A percentile compares a stretch with the other conserved stretches of the same genome.
Conservation (phyloP, 2,329 filamentous ascomycete genomes). For the Scedosporium apiospermum region DNA sequence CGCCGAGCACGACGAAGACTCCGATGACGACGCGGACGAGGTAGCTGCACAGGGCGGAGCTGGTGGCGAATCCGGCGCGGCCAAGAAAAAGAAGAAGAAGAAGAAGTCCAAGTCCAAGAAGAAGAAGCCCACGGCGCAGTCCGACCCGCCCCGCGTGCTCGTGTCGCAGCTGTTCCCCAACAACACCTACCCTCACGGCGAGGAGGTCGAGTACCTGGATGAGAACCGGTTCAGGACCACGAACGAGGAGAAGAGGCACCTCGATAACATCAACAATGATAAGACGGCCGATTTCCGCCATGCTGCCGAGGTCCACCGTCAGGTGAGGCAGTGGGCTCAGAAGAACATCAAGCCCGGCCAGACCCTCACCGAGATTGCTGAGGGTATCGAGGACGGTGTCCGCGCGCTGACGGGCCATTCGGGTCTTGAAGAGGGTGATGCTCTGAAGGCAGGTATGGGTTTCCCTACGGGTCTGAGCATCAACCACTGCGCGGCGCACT, state of each 20-base stretch:
- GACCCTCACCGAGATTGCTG: slow-evolving; percentile 64
- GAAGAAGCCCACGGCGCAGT: slow-evolving; percentile 58
- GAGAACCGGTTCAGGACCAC: slow-evolving; percentile 75
- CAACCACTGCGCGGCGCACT: slow-evolving; percentile 72
- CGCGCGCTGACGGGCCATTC: slow-evolving; percentile 61
- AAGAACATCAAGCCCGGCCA: slow-evolving; percentile 68
- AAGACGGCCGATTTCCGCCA: slow-evolving; percentile 68
- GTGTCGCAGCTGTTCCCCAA: slow-evolving; percentile 66
- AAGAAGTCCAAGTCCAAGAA: slow-evolving; percentile 65
- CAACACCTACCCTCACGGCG: slow-evolving; percentile 63
- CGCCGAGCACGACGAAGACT: slow-evolving; percentile 34
- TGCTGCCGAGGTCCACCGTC: slow-evolving; percentile 66
- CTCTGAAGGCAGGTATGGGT: slow-evolving; percentile 63
- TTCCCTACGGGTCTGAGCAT: slow-evolving; percentile 72
- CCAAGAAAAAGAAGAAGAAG: slow-evolving; percentile 78
- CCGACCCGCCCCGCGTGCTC: slow-evolving; percentile 65
- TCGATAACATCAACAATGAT: slow-evolving; percentile 67
- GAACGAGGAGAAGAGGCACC: slow-evolving; percentile 72
- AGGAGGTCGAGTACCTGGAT: slow-evolving; percentile 68
- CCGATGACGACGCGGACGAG: slow-evolving; percentile 42
- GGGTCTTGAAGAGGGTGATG: slow-evolving; percentile 64
- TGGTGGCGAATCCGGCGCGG: slow-evolving; percentile 17
- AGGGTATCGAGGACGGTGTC: slow-evolving; percentile 72
- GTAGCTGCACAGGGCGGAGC: slow-evolving; percentile 5
- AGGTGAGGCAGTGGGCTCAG: slow-evolving; percentile 69